These are phyloP conservation scores for Domatiomyces catenatus DNA, from an alignment of 2,329 filamentous ascomycete species.

Conservation along the genomic window DNA sequence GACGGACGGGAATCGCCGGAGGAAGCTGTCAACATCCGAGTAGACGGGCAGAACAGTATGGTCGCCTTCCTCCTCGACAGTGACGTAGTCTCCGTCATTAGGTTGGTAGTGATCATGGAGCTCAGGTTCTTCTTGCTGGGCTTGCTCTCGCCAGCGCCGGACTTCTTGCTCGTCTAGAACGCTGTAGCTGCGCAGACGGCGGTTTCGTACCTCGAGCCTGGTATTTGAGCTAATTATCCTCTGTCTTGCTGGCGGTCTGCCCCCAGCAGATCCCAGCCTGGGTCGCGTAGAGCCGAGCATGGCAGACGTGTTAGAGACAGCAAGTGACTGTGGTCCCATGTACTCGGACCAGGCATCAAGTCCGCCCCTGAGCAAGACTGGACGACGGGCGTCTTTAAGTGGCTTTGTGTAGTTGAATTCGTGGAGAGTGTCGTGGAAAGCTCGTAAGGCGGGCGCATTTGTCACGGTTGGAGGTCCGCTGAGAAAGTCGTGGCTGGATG, in stretches of 20 bases:
- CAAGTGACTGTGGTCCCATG: constrained; percentile 54
- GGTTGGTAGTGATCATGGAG: constrained; percentile 18
- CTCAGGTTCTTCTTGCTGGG: constrained; percentile 46
- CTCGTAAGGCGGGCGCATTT: constrained; percentile 45
- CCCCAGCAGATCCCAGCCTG: constrained; percentile 22
- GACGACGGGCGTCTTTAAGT: constrained; percentile 47
- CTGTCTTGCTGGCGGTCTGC: constrained; percentile 37
- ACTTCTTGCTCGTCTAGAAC: constrained; percentile 71
- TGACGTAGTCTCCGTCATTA: constrained; percentile 28
- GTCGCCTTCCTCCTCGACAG: constrained; percentile 31
- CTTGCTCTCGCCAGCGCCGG: constrained; percentile 60
- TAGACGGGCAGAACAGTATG: constrained; percentile 38
- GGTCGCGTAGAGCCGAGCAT: constrained; percentile 31
- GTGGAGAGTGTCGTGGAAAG: constrained; percentile 62
- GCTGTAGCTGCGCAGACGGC: constrained; percentile 44
- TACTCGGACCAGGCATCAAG: constrained; percentile 74
- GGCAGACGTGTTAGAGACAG: constrained; percentile 40
- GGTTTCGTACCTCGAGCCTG: constrained; percentile 40
- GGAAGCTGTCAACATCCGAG: constrained; percentile 66
- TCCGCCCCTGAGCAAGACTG: constrained; percentile 67
- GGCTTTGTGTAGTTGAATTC: constrained; percentile 71
- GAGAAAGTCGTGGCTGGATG: constrained; percentile 43
- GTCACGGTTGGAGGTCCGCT: constrained; percentile 30
- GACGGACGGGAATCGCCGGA: constrained; percentile 64
- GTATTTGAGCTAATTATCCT: constrained; percentile 36